These are phyloP conservation scores for Penicillium crustosum DNA, from an alignment of 2,329 filamentous ascomycete species.

Conservation along the genomic window DNA sequence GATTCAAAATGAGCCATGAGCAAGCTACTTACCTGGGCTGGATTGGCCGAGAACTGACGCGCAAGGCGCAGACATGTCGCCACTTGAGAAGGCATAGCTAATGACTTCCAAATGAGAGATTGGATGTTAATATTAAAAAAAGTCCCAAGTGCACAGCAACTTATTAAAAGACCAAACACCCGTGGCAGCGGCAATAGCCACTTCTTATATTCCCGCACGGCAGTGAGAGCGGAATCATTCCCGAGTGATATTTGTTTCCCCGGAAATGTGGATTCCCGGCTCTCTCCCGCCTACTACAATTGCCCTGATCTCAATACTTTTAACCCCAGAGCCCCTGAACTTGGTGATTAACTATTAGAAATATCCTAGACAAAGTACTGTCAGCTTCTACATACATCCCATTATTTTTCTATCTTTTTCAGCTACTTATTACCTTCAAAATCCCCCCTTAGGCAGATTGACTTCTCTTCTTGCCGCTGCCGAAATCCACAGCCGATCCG, in stretches of 20 bases:
- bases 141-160: not conserved
- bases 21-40: constrained; percentile 34
- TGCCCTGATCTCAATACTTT: not conserved
- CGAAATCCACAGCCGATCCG: constrained; percentile 24
- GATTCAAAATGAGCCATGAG: not conserved
- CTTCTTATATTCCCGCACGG: constrained; percentile 17
- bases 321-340: not conserved
- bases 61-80: constrained; percentile 40
- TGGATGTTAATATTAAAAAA: not conserved
- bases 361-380: not conserved
- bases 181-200: constrained; percentile 3
- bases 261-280: constrained; percentile 12
- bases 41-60: constrained; percentile 39
- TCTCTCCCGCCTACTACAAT: constrained; percentile 1
- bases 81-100: constrained; percentile 40
- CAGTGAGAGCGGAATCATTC: constrained; percentile 13
- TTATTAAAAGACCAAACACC: not conserved
- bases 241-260: constrained; percentile 18
- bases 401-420: no score
- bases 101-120: not conserved
- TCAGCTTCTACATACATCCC: not conserved
- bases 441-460: not conserved
- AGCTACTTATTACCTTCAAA: not conserved
- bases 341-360: not conserved
- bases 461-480: constrained; percentile 6